Evolutionary conservation across 768 basidiomycete genomes (phyloP), one percentile per base, ranked within the genome.

Genomic region (Hypholoma fasciculare): DNA sequence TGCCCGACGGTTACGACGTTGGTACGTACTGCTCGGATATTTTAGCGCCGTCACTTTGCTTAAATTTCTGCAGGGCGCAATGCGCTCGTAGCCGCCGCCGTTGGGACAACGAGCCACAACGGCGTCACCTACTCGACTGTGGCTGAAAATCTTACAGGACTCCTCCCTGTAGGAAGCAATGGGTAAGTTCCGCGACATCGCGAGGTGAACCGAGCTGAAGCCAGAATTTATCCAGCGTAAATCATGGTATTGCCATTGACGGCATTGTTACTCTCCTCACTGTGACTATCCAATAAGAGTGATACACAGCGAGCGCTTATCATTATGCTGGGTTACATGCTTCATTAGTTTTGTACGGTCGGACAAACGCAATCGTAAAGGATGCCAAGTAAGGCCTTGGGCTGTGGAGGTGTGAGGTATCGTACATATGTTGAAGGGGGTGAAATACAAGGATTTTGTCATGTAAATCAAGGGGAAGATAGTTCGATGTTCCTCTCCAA

Each of bases 231-330:
- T 30, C 38, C 40, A 76, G 74, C 27, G 65, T 77, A 14, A 76
- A 75, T 56, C 75, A 77, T 58, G 72, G 43, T 54, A 89, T 87
- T 52, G 78, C 86, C 3, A 78, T 78, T 37, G 86, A 87, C 64
- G 86, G 86, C 44, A 74, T 80, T 36, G 79, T 82, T 14, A 78
- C 78, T 1, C 63, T 87, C 19, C 70, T 88, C 54, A 87, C 82
- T 1, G 80, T 87, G 17, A 79, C 71, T 3, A 79, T 82, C 30
- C 56, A 56, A 44, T 71, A 61, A 61, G 50, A 27, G 26, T 7
- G 9, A 12, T 36, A 17, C 7, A 27, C 4, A 52, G 27, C 55
- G 19, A 39, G 27, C 37, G 49, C 43, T 46, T 75, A 30, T 52
- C 23, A 49, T 57, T 50, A 34, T 57, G 26, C 17, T 57, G n/a